Evolutionary conservation across 192 early-diverging fungal genomes (phyloP).

Genomic region (Backusella morwellensis): DNA sequence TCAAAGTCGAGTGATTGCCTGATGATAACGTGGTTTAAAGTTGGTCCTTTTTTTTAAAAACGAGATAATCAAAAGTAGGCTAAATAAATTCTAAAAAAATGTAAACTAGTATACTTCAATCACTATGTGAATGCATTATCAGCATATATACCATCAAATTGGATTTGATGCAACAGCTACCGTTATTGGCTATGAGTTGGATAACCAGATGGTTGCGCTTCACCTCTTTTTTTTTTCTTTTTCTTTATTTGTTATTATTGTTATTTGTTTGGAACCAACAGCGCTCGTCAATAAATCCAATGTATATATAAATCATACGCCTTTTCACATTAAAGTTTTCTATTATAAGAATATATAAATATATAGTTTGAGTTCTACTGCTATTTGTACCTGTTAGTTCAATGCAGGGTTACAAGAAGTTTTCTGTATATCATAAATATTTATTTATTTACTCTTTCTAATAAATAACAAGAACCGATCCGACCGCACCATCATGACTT

Average conservation of each 20-base stretch:
- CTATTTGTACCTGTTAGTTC: too few species aligned
- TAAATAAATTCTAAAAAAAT: background rate
- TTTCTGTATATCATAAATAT: too few species aligned
- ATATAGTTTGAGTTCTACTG: background rate
- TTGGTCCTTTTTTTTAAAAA: background rate
- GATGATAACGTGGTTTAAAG: background rate
- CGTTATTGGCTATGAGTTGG: background rate
- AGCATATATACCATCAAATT: background rate
- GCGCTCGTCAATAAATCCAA: background rate
- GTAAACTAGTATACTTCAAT: background rate
- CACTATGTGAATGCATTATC: background rate
- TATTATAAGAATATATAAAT: background rate
- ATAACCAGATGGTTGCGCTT: background rate
- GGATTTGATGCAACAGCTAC: background rate
- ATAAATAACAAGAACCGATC: too few species aligned
- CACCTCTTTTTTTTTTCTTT: background rate
- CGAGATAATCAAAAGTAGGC: background rate
- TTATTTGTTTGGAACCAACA: background rate
- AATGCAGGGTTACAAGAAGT: too few species aligned
- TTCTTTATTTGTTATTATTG: background rate
- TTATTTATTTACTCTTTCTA: too few species aligned
- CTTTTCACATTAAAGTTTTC: background rate
- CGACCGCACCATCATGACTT: too few species aligned
- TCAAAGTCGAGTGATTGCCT: background rate
- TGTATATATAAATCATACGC: background rate